Evolutionary conservation across 345 rosid genomes (phyloP).

Genomic region (Kandelia obovata): DNA sequence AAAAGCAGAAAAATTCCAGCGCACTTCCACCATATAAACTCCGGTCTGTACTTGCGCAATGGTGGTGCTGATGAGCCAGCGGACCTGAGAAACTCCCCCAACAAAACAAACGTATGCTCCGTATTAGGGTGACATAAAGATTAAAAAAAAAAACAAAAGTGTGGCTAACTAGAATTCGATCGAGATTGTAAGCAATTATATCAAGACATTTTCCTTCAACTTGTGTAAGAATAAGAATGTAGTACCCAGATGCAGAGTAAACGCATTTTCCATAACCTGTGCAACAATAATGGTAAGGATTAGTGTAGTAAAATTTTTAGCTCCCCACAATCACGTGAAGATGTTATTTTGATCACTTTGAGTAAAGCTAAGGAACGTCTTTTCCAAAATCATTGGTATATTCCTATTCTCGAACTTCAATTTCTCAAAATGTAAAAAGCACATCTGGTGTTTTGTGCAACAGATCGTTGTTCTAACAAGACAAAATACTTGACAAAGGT

Average conservation of each 20-base stretch:
- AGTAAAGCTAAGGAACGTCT: too few relatives aligned
- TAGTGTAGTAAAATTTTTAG: background rate
- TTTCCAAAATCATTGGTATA: too few relatives aligned
- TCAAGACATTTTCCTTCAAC: background rate
- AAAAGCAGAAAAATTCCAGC: conserved; percentile 42
- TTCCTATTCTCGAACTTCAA: too few relatives aligned
- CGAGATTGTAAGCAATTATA: background rate
- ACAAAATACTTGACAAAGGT: too few relatives aligned
- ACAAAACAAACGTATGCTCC: background rate
- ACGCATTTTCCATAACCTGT: conserved; percentile 32
- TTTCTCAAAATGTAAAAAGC: too few relatives aligned
- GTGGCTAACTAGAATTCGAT: too few relatives aligned
- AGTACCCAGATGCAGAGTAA: conserved; percentile 19
- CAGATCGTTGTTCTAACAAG: too few relatives aligned
- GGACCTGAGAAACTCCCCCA: conserved; percentile 29
- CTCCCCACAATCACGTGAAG: too few relatives aligned
- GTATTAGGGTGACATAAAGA: background rate
- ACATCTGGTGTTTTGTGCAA: too few relatives aligned
- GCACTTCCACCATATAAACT: conserved; percentile 33
- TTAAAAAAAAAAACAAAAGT: background rate
- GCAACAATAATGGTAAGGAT: background rate
- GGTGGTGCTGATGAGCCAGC: conserved; percentile 39
- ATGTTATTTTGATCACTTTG: too few relatives aligned
- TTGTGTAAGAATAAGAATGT: background rate
- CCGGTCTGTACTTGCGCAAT: conserved; percentile 15